phyloP scores from a whole-genome alignment of 1,284 basidiomycete genomes.

The Jaminaea rosea region DNA sequence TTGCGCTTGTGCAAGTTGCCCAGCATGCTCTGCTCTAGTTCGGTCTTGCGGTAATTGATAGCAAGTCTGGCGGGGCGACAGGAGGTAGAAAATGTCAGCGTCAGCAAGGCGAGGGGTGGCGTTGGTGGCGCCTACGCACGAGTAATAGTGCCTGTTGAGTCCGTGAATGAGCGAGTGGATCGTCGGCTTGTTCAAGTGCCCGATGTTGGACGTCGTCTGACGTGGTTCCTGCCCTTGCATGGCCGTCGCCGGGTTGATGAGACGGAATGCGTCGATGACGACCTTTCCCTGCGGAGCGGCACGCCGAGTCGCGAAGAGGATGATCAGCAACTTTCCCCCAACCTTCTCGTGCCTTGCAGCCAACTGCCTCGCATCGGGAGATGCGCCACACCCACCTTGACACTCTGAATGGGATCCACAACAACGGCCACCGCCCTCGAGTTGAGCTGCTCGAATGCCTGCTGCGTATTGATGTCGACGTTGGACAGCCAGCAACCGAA shows the following conservation, averaged over 20 bases:
- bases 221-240: constrained; percentile 79
- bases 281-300: too few species aligned
- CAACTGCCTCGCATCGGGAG: too few species aligned
- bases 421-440: constrained; percentile 93
- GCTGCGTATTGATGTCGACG: constrained; percentile 98
- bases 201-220: constrained; percentile 96
- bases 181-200: constrained; percentile 95
- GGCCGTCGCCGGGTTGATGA: constrained; percentile 45
- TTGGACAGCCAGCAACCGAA: constrained; percentile 99
- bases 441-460: constrained; percentile 96
- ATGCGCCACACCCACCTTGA: too few species aligned
- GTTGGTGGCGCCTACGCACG: too few species aligned
- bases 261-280: constrained; percentile 95
- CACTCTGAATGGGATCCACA: constrained; percentile 97
- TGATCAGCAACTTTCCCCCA: too few species aligned
- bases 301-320: too few species aligned
- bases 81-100: too few species aligned
- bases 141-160: constrained; percentile 47
- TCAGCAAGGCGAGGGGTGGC: too few species aligned
- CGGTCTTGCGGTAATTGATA: constrained; percentile 46
- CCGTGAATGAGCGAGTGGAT: constrained; percentile 63
- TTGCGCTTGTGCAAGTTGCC: constrained; percentile 46
- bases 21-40: constrained; percentile 46
- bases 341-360: too few species aligned
- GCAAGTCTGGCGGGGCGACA: too few species aligned